Conservation (phyloP, 2,329 filamentous ascomycete species). For the Venturia aucupariae region DNA sequence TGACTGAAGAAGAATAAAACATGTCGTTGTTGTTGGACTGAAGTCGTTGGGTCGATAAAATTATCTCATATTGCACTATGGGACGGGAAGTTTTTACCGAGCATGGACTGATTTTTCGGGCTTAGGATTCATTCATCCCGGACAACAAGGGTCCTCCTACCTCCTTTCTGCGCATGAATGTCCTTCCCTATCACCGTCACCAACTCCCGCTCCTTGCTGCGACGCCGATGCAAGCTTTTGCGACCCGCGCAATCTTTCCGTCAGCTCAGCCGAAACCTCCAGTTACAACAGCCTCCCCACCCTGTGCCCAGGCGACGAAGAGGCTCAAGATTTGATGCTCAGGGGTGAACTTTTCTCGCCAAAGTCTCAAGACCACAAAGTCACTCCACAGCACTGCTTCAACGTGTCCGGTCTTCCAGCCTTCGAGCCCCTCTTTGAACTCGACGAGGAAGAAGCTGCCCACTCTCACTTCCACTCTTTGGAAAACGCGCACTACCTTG, state of each 20-base stretch:
- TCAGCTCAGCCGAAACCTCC: constrained; percentile 45
- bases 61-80: background rate
- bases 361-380: constrained; percentile 28
- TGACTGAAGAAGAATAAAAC: background rate
- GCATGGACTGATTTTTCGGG: constrained; percentile 6
- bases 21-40: constrained; percentile 14
- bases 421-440: constrained; percentile 80
- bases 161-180: constrained; percentile 53
- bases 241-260: constrained; percentile 81
- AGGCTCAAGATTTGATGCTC: constrained; percentile 47
- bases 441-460: constrained; percentile 88
- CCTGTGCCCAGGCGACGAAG: constrained; percentile 54
- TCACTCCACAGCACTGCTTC: constrained; percentile 35
- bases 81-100: background rate
- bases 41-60: background rate
- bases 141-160: constrained; percentile 50
- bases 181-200: constrained; percentile 78
- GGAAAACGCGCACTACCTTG: constrained; percentile 50
- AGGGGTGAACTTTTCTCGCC: constrained; percentile 32
- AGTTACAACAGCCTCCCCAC: constrained; percentile 59
- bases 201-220: constrained; percentile 52
- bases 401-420: constrained; percentile 52
- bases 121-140: constrained; percentile 52
- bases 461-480: constrained; percentile 67
- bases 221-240: constrained; percentile 77